phyloP scores from a whole-genome alignment of 176 grass and related monocot species.

The Aegilops speltoides region DNA sequence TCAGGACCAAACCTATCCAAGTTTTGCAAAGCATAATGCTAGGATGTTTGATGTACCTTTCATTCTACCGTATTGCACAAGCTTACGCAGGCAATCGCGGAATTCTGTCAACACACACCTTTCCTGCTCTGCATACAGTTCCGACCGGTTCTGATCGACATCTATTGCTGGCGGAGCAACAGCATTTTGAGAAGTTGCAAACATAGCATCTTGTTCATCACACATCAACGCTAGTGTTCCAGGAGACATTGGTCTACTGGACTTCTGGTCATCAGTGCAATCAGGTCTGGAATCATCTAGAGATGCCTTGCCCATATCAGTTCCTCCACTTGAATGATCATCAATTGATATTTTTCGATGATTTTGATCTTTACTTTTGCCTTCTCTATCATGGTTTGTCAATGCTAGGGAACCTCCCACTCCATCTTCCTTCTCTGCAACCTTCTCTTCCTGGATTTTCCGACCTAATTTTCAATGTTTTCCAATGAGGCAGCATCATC shows the following conservation, averaged over 20 bases:
- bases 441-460: slow-evolving; percentile 58
- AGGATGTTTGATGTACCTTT: slow-evolving; percentile 66
- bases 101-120: slow-evolving; percentile 75
- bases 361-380: slow-evolving; percentile 31
- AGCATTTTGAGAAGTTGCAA: slow-evolving; percentile 48
- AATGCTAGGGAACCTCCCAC: slow-evolving; percentile 25
- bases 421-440: slow-evolving; percentile 39
- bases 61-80: slow-evolving; percentile 66
- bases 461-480: slow-evolving; percentile 43
- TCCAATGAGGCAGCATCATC: slow-evolving; percentile 20
- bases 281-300: slow-evolving; percentile 57
- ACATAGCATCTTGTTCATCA: slow-evolving; percentile 75
- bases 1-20: slow-evolving; percentile 33
- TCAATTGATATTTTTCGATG: slow-evolving; percentile 41
- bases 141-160: slow-evolving; percentile 49
- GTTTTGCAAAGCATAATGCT: background rate
- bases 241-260: slow-evolving; percentile 80
- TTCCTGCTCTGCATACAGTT: slow-evolving; percentile 83
- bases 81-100: slow-evolving; percentile 69
- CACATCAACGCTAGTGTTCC: slow-evolving; percentile 87
- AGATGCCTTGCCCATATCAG: slow-evolving; percentile 30
- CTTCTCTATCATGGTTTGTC: slow-evolving; percentile 62
- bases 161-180: slow-evolving; percentile 24
- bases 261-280: slow-evolving; percentile 54
- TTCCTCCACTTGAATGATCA: slow-evolving; percentile 47